Base-by-base conservation (phyloP, 169 alveolate genomes). In the Cryptosporidium bovis region DNA sequence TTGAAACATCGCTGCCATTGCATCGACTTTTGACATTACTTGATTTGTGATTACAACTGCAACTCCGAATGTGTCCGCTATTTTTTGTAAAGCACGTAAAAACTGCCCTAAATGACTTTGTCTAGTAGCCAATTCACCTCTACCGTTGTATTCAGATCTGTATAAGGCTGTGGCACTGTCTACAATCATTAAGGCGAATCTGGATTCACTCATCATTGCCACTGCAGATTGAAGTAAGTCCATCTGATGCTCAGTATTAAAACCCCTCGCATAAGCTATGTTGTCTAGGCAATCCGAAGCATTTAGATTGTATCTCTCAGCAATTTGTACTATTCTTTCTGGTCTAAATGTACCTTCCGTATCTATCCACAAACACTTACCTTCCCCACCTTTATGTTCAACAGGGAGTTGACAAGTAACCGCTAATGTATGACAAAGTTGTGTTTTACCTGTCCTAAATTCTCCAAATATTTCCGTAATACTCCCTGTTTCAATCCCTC, bases 321-420 rank as follows among this genome's bases (percentile, higher is more conserved):
- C 99, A 24, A 99, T 99, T 29, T 97, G 95, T 33, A 92, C 95
- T 50, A 99, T 95, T 85, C 99, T 96, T 84, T 99, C 99, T 1
- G 99, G 99, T 34, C 99, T 95, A 91, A 99, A 99, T 27, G 99
- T 97, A 53, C 99, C 99, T 91, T 99, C 99, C n/a, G 99, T 98
- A 93, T 99, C 99, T 16, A 99, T 97, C 96, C 98, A 99, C 90
- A 98, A 93, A 40, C 99, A 98, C 92, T 98, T 99, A 29, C 95
- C 97, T 51, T 98, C 99, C 3, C 99, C 99, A 1, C 99, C 99
- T 44, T 96, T 95, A 89, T 94, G 93, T 65, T 94, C 98, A 69
- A 93, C 91, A 5, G 99, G 99, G 34, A 98, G 93, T 92, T 94
- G 91, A 34, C 91, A 87, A 20, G 92, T 90, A 31, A 92, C 98